Evolutionary conservation across 331 rosid species (phyloP), one percentile per base, ranked within the genome.

Genomic region (Dryas integrifolia): DNA sequence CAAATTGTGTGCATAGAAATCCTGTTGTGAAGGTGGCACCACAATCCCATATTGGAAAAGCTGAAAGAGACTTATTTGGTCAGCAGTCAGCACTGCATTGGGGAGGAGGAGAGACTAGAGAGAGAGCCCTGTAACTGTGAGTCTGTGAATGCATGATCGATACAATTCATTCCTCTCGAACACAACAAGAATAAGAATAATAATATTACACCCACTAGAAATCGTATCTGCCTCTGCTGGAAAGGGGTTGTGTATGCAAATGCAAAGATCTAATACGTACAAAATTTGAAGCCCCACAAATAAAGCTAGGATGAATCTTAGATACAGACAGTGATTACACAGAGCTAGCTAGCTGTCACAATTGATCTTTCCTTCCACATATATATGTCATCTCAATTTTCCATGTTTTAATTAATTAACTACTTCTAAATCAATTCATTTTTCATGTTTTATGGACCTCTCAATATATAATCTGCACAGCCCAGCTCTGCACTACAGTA

Each of bases 31-130:
- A 61, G 63, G 41, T 14, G 72, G 76, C 70, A 62, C 63, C 77
- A 62, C 70, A 66, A 71, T 71, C 38, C 76, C 76, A 71, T 67
- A 45, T 67, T 58, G 53, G 56, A 61, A 79, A 79, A 73, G 76
- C 72, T 51, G 76, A 79, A 45, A 68, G 61, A 74, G 79, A 79
- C 57, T 35, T n/a, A 45, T 21, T 5, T 71, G 67, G 46, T 69
- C 46, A 35, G 44, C 65, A 21, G 24, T 21, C 24, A 21, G 24
- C 24, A 21, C 24, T 21, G 72, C 64, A 24, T 2, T 56, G 24
- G 51, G 74, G 45, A 21, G 6, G 5, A 38, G 15, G 71, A 58
- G 40, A 67, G 60, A 30, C 35, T 30, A 1, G 35, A 30, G 35
- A 1, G 35, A 30, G 35, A 30, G 3, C 35, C 35, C 67, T 67